A percentile compares a stretch with the other conserved stretches of the same genome.
Conservation (phyloP, 202 grass and related monocot species). For the Dendrocalamus latiflorus region DNA sequence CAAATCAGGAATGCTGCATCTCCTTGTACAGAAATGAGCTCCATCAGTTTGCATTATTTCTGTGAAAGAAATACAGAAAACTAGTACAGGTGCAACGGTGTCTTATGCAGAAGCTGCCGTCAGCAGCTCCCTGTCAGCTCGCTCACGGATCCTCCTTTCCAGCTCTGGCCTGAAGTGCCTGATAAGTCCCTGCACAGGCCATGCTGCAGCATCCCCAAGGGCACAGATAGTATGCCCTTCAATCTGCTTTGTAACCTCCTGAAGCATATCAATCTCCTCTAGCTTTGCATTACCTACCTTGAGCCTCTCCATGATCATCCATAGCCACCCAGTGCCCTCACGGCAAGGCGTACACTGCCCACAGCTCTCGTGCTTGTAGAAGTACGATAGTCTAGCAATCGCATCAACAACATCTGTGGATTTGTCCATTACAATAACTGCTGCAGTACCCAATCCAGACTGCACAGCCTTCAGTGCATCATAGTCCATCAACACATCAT, state of each 20-base stretch:
- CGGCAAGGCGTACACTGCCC: slow-evolving; percentile 93
- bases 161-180: slow-evolving; percentile 96
- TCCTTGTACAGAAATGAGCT: slow-evolving; percentile 48
- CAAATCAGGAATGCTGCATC: slow-evolving; percentile 40
- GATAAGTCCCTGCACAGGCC: slow-evolving; percentile 93
- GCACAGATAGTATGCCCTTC: slow-evolving; percentile 92
- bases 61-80: slow-evolving; percentile 44
- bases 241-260: slow-evolving; percentile 95
- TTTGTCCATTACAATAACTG: slow-evolving; percentile 97
- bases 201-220: slow-evolving; percentile 86
- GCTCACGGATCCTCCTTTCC: slow-evolving; percentile 78
- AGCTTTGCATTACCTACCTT: slow-evolving; percentile 89
- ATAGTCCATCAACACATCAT: too few relatives aligned
- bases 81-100: slow-evolving; percentile 1
- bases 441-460: slow-evolving; percentile 88
- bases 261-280: slow-evolving; percentile 97
- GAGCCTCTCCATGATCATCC: slow-evolving; percentile 98
- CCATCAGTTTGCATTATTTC: slow-evolving; percentile 71
- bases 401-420: slow-evolving; percentile 93
- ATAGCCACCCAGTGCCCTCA: slow-evolving; percentile 88
- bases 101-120: slow-evolving; percentile 65
- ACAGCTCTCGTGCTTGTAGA: slow-evolving; percentile 98
- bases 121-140: slow-evolving; percentile 77
- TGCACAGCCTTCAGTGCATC: too few relatives aligned
- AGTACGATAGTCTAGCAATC: slow-evolving; percentile 87